phyloP scores from a whole-genome alignment of 352 stramenopile genomes.

The Pythium grandisporangium region DNA sequence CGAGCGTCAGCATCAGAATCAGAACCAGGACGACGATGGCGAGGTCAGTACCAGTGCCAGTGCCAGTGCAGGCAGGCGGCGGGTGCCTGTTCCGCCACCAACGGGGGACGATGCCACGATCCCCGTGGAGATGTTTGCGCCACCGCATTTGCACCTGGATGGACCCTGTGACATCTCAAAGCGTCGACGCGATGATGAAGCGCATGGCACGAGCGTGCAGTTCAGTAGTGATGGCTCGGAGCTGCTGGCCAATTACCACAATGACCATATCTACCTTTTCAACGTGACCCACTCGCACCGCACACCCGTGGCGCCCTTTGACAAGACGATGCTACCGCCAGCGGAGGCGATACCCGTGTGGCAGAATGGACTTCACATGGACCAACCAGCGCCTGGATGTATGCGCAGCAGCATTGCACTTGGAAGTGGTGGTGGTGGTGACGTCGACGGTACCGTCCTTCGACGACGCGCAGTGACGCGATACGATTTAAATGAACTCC shows the following conservation, averaged over 20 bases:
- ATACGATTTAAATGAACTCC: conserved; percentile 14
- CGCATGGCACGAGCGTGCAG: conserved; percentile 73
- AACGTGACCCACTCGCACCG: conserved; percentile 23
- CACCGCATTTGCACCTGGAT: conserved; percentile 71
- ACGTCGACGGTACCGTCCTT: conserved; percentile 1
- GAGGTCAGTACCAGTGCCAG: too few species aligned
- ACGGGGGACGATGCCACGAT: conserved; percentile 23
- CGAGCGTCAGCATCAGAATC: too few species aligned
- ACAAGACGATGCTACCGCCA: neutral
- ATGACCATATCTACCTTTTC: conserved; percentile 82
- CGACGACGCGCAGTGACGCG: neutral
- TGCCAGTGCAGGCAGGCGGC: too few species aligned
- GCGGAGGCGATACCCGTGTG: neutral
- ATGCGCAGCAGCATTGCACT: conserved; percentile 9
- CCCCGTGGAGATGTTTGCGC: conserved; percentile 57
- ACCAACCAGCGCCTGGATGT: conserved; percentile 2
- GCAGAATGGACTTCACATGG: neutral
- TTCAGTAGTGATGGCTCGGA: conserved; percentile 63
- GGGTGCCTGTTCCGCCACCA: too few species aligned
- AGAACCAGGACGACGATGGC: neutral
- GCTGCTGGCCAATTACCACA: conserved; percentile 77
- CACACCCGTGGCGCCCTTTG: neutral
- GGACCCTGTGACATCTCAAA: conserved; percentile 23
- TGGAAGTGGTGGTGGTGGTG: too few species aligned
- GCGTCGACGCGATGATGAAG: conserved; percentile 35